Percentiles rank a stretch among this genome's conserved stretches.
Conservation (phyloP, 2,329 filamentous ascomycete species). For the Cryoendolithus antarcticus region DNA sequence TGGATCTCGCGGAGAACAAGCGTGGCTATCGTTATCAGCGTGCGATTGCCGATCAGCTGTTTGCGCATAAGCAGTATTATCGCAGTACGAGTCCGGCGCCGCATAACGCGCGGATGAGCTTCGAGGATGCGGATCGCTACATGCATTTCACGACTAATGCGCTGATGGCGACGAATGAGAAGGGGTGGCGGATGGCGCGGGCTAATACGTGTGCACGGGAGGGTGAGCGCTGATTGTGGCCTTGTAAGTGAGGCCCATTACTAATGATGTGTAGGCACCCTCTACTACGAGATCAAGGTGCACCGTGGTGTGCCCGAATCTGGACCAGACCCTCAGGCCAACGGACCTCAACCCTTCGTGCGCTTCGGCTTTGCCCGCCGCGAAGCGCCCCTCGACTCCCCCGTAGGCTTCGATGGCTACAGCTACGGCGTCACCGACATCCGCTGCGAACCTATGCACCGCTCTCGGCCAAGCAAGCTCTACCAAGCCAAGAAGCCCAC, state of each 20-base stretch:
- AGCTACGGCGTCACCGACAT: conserved; percentile 89
- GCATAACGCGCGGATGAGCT: conserved; percentile 73
- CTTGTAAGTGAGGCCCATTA: too few species aligned
- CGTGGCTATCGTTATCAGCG: conserved; percentile 76
- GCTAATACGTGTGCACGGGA: conserved; percentile 85
- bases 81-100: conserved; percentile 78
- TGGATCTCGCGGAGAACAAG: conserved; percentile 50
- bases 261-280: conserved; percentile 38
- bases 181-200: conserved; percentile 82
- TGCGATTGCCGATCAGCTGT: conserved; percentile 78
- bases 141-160: conserved; percentile 65
- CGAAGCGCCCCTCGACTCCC: conserved; percentile 70
- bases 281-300: conserved; percentile 91
- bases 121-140: conserved; percentile 78
- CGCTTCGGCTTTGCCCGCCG: conserved; percentile 77
- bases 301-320: conserved; percentile 56
- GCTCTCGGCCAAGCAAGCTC: conserved; percentile 86
- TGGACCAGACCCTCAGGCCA: conserved; percentile 26
- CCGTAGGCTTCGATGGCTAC: conserved; percentile 80
- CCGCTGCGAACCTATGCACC: conserved; percentile 80
- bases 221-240: conserved; percentile 24
- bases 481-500: conserved; percentile 32
- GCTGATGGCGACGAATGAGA: conserved; percentile 72
- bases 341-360: conserved; percentile 45
- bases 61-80: conserved; percentile 79